Percentiles rank a stretch among this genome's conserved stretches.
These are phyloP conservation scores for Teratosphaeria viscida DNA, from an alignment of 2,329 filamentous ascomycete species.

Conservation along the genomic window DNA sequence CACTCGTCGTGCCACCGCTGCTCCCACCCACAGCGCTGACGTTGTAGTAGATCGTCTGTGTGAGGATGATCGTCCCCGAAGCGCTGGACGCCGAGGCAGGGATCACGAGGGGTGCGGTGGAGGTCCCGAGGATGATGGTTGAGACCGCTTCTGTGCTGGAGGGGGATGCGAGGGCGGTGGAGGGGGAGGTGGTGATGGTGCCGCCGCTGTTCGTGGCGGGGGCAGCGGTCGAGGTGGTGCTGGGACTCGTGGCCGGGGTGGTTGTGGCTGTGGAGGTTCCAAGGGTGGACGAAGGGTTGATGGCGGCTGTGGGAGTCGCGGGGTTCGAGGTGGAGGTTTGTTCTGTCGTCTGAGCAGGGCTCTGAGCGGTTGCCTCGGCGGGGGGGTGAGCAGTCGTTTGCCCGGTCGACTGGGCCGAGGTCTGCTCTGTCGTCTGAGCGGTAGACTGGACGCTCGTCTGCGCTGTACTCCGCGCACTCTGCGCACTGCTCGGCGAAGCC, in stretches of 20 bases:
- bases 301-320: background rate
- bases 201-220: no score
- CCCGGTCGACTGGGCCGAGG: background rate
- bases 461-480: background rate
- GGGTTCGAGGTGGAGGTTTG: background rate
- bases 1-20: background rate
- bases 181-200: background rate
- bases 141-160: background rate
- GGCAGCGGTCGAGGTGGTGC: background rate
- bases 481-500: background rate
- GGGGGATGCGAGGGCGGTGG: background rate
- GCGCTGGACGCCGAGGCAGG: background rate
- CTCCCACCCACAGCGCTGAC: background rate
- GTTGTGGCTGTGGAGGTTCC: background rate
- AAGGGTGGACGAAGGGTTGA: background rate
- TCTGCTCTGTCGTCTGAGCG: background rate
- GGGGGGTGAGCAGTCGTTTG: background rate
- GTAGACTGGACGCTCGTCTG: background rate
- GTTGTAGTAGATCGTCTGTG: constrained; percentile 2
- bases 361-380: background rate
- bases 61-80: background rate
- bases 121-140: background rate
- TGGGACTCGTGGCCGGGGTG: background rate
- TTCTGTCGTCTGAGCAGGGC: background rate
- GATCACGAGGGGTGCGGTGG: background rate